A percentile compares a stretch with the other conserved stretches of the same genome.
phyloP scores from a whole-genome alignment of 169 alveolate species.

The Blepharisma undulans region DNA sequence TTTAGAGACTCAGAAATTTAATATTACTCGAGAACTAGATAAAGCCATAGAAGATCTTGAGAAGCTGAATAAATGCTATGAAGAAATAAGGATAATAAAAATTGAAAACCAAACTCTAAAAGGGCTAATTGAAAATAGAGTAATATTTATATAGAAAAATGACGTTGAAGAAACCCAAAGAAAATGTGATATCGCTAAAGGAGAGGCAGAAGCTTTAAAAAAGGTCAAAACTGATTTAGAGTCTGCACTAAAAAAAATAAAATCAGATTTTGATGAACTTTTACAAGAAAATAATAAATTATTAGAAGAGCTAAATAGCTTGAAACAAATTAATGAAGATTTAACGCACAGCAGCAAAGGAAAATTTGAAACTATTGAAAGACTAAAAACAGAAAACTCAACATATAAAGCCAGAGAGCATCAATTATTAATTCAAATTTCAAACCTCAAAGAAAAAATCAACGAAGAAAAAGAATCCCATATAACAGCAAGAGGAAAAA shows the following conservation, averaged over 20 bases:
- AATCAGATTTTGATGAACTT: background rate
- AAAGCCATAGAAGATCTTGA: constrained; percentile 8
- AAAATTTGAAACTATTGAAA: background rate
- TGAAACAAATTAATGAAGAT: background rate
- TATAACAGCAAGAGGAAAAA: background rate
- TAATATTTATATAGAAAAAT: background rate
- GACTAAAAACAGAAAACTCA: background rate
- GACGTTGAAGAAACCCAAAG: background rate
- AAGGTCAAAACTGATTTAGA: constrained; percentile 13
- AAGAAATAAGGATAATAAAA: background rate
- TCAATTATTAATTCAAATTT: background rate
- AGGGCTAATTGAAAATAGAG: background rate
- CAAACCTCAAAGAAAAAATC: background rate
- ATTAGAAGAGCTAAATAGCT: background rate
- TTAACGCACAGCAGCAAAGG: background rate
- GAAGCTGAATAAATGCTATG: background rate
- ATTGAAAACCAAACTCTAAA: background rate
- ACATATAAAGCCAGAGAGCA: background rate
- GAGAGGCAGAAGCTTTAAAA: background rate
- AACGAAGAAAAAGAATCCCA: background rate
- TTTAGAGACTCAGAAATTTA: constrained; percentile 2
- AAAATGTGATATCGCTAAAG: background rate
- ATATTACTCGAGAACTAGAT: background rate
- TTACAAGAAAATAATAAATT: background rate
- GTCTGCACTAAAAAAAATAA: background rate